These are phyloP conservation scores for Cyclanthera cordifolia DNA, from an alignment of 306 rosid species.

Conservation along the genomic window DNA sequence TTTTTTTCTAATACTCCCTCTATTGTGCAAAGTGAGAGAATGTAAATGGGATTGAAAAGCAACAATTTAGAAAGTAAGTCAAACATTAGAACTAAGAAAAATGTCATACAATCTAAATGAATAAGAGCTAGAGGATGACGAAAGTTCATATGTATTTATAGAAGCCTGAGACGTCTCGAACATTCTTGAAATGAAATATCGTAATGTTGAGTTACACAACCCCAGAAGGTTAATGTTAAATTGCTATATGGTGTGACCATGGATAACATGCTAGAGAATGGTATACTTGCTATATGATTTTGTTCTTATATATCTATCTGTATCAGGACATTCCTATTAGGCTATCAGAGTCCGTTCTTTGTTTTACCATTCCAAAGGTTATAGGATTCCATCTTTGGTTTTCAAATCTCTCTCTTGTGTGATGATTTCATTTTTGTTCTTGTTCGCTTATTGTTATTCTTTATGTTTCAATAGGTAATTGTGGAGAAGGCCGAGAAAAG, in stretches of 20 bases:
- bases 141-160: background rate
- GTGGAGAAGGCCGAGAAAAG: conserved; percentile 27
- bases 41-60: background rate
- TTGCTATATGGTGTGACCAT: background rate
- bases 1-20: background rate
- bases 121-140: background rate
- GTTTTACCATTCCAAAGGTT: background rate
- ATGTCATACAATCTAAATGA: background rate
- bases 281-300: background rate
- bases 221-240: background rate
- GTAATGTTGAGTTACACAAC: background rate
- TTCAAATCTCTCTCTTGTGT: background rate
- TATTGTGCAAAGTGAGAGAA: background rate
- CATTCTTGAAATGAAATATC: background rate
- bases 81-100: background rate
- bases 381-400: background rate
- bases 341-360: background rate
- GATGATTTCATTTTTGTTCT: background rate
- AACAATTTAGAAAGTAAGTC: background rate
- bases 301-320: too few relatives aligned
- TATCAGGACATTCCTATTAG: too few relatives aligned
- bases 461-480: conserved; percentile 12
- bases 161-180: background rate
- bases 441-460: background rate
- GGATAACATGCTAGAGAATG: background rate